Evolutionary conservation across 2,329 filamentous ascomycete species (phyloP), one percentile per base, ranked within the genome.

Genomic region (Aspergillus pseudoviridinutans): DNA sequence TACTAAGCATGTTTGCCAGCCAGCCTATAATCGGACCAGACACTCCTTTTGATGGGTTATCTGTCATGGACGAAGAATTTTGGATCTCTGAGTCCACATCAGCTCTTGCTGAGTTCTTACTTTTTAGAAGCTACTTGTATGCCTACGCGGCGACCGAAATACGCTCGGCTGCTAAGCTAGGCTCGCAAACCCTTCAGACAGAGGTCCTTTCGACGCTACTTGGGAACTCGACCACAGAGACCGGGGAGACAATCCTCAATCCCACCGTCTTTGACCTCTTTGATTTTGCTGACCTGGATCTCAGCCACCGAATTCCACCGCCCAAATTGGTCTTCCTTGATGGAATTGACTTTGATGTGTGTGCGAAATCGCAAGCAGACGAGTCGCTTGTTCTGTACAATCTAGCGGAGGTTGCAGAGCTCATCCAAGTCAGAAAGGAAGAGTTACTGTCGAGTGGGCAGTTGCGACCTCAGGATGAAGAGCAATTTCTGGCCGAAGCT

Each of bases 181-280:
- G 86, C 51, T 85, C 88, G 61, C 87, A 90, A 2, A 86, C 87
- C 29, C 78, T 89, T 53, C 90, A 90, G 70, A 79, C 86, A 56
- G 82, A 86, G 6, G 84, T 90, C 4, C 74, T 86, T 35, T 81
- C 81, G 3, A 79, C 91, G 0, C 78, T 97, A n/a, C 85, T 92
- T 47, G 94, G 94, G 4, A 76, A 66, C 57, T 86, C 88, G 46
- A 85, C 91, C 7, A 80, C 84, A 10, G 78, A 86, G 20, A 85
- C 84, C 58, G 87, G 88, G 50, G 84, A 90, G 54, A 79, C 85
- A 4, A 78, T 89, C 41, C 77, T 80, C 28, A 89, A 91, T 57
- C 83, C 88, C 0, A 92, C 89, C 3, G 83, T 97, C 6, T 96
- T 97, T 68, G 92, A 97, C 63, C 82, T 97, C 24, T 94, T 96